These are phyloP conservation scores for Exobasidium cylindrosporum DNA, from an alignment of 1,284 basidiomycete species.

Conservation along the genomic window DNA sequence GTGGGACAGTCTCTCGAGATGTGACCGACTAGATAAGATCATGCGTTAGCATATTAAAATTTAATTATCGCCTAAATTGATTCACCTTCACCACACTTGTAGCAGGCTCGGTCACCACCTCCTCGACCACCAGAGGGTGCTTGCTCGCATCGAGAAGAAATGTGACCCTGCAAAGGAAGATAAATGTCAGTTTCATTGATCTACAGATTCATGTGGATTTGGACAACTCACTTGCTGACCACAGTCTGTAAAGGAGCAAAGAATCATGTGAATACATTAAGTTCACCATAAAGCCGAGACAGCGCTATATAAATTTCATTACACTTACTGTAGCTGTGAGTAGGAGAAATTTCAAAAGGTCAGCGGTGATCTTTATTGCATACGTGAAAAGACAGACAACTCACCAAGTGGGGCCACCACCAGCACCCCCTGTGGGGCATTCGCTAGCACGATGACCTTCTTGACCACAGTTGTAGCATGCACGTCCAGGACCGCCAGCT, in stretches of 20 bases:
- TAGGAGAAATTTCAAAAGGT: not conserved
- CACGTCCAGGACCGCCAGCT: slow-evolving; percentile 33
- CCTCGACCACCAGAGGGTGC: slow-evolving; percentile 23
- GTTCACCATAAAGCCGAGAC: no score
- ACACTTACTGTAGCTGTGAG: slow-evolving; percentile 4
- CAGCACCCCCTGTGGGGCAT: not conserved
- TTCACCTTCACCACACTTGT: slow-evolving; percentile 48
- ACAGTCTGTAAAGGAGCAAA: slow-evolving; percentile 32
- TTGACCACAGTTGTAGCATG: slow-evolving; percentile 51
- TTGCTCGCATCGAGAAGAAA: slow-evolving; percentile 45
- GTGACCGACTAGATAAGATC: slow-evolving; percentile 39
- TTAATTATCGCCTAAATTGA: slow-evolving; percentile 43
- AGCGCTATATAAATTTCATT: no score
- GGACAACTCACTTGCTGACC: slow-evolving; percentile 23
- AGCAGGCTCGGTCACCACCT: slow-evolving; percentile 47
- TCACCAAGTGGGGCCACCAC: slow-evolving; percentile 8
- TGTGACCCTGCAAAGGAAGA: slow-evolving; percentile 35
- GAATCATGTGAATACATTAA: no score
- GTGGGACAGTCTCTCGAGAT: slow-evolving; percentile 48
- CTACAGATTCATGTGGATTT: not conserved
- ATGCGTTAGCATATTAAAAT: not conserved
- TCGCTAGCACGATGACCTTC: slow-evolving; percentile 2
- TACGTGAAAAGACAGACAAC: no score
- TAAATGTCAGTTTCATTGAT: no score
- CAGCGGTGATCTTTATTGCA: no score